These are phyloP conservation scores for Brettanomyces custersianus DNA, from an alignment of 805 yeast species.

Conservation along the genomic window DNA sequence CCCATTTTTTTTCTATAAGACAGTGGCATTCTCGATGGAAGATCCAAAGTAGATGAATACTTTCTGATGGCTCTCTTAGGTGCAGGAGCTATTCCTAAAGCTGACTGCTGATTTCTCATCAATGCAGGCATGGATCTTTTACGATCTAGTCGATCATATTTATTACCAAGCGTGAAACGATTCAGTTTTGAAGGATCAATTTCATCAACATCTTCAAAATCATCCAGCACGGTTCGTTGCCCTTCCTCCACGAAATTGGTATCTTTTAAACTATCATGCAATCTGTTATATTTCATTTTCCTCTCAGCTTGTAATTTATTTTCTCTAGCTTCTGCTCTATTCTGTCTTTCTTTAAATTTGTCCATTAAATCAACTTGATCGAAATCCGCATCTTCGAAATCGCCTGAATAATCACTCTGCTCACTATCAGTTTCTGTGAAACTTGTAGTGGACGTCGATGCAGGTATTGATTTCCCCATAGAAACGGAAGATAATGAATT, in stretches of 20 bases:
- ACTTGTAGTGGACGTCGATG: constrained; percentile 7
- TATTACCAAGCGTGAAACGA: constrained; percentile 12
- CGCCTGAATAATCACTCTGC: constrained; percentile 24
- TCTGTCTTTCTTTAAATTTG: constrained; percentile 12
- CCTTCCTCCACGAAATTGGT: constrained; percentile 14
- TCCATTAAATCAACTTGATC: constrained; percentile 8
- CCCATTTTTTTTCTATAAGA: neutral
- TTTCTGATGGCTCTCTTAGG: constrained; percentile 19
- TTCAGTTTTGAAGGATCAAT: constrained; percentile 14
- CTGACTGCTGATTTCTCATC: constrained; percentile 4
- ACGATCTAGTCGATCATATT: constrained; percentile 8
- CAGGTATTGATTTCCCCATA: constrained; percentile 9
- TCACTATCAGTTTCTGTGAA: constrained; percentile 23
- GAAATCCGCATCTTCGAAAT: constrained; percentile 15
- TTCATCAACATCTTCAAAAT: constrained; percentile 19
- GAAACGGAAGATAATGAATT: constrained; percentile 20
- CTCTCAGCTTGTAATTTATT: constrained; percentile 7
- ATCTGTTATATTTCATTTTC: neutral
- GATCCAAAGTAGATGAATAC: constrained; percentile 22
- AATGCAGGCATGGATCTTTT: constrained; percentile 21
- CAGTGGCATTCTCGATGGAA: constrained; percentile 9
- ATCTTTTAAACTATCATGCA: constrained; percentile 1
- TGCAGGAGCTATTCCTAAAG: constrained; percentile 7
- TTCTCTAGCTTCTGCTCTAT: constrained; percentile 12
- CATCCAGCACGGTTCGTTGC: constrained; percentile 17